phyloP scores from a whole-genome alignment of 2,329 filamentous ascomycete genomes.

The Nakataea oryzae region DNA sequence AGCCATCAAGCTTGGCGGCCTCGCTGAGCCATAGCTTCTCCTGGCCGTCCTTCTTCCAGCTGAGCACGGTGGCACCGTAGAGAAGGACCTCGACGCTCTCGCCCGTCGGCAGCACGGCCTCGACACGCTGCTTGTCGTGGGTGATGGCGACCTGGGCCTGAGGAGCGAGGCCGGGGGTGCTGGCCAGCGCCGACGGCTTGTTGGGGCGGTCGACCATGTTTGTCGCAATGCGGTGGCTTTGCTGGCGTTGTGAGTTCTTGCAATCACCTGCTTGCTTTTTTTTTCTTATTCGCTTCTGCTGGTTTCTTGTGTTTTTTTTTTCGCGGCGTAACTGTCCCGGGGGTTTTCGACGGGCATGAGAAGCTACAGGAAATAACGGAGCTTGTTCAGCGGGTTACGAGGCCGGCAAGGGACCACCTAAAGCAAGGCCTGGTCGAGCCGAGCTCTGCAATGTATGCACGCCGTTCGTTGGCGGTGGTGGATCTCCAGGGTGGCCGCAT shows the following conservation, averaged over 20 bases:
- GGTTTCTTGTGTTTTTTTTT: background rate
- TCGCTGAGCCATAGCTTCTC: constrained; percentile 86
- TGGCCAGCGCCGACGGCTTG: constrained; percentile 67
- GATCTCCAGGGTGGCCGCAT: background rate
- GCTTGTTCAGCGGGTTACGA: background rate
- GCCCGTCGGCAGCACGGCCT: constrained; percentile 73
- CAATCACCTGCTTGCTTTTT: constrained; percentile 2
- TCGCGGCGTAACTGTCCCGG: background rate
- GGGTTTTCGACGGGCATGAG: background rate
- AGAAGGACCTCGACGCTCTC: constrained; percentile 80
- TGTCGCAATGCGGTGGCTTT: background rate
- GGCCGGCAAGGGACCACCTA: background rate
- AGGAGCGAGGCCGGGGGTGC: constrained; percentile 64
- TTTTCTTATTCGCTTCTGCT: background rate
- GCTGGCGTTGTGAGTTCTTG: background rate
- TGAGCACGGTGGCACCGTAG: constrained; percentile 85
- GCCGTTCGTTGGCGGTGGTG: background rate
- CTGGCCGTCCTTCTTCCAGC: constrained; percentile 73
- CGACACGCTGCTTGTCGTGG: constrained; percentile 60
- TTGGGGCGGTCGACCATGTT: constrained; percentile 74
- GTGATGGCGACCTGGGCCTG: constrained; percentile 67
- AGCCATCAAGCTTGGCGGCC: constrained; percentile 70
- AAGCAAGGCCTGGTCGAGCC: too few relatives aligned
- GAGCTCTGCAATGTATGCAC: background rate
- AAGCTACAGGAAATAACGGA: background rate